Evolutionary conservation across 2,329 filamentous ascomycete species (phyloP).

Genomic region (Chaetomiaceae sp.): DNA sequence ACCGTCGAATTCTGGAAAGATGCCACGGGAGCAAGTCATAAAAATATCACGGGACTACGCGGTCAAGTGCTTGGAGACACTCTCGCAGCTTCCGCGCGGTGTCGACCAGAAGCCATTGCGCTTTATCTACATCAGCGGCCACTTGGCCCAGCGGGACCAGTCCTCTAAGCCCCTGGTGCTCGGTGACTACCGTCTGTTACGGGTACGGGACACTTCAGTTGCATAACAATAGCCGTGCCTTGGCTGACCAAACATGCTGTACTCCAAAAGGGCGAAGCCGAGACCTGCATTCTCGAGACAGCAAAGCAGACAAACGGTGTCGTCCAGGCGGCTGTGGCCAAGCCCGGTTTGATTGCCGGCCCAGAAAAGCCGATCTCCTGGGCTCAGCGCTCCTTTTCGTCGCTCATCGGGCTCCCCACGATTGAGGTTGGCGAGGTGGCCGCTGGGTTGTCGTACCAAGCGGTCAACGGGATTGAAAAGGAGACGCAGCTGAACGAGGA

Average conservation of each 20-base stretch:
- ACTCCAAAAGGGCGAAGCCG: constrained; percentile 43
- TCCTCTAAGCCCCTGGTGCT: constrained; percentile 35
- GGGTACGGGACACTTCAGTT: constrained; percentile 35
- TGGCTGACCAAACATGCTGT: too few relatives aligned
- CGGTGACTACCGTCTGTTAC: constrained; percentile 38
- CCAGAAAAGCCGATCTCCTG: constrained; percentile 22
- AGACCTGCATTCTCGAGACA: constrained; percentile 37
- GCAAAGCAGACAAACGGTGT: constrained; percentile 33
- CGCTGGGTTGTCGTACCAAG: constrained; percentile 39
- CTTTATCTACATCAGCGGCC: constrained; percentile 46
- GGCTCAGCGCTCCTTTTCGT: constrained; percentile 19
- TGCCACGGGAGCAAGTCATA: constrained; percentile 32
- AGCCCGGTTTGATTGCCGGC: constrained; percentile 37
- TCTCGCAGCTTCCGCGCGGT: constrained; percentile 13
- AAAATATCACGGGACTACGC: constrained; percentile 38
- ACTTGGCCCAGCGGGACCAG: constrained; percentile 38
- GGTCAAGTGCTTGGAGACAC: constrained; percentile 20
- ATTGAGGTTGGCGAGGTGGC: constrained; percentile 35
- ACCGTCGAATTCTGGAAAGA: constrained; percentile 28
- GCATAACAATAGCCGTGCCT: too few relatives aligned
- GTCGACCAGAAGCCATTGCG: constrained; percentile 32
- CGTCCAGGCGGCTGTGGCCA: constrained; percentile 36
- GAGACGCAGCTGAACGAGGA: constrained; percentile 40
- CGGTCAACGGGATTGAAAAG: constrained; percentile 40
- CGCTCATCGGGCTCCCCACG: constrained; percentile 28